Conservation (phyloP, 1,284 basidiomycete genomes). For the Abortiporus biennis region DNA sequence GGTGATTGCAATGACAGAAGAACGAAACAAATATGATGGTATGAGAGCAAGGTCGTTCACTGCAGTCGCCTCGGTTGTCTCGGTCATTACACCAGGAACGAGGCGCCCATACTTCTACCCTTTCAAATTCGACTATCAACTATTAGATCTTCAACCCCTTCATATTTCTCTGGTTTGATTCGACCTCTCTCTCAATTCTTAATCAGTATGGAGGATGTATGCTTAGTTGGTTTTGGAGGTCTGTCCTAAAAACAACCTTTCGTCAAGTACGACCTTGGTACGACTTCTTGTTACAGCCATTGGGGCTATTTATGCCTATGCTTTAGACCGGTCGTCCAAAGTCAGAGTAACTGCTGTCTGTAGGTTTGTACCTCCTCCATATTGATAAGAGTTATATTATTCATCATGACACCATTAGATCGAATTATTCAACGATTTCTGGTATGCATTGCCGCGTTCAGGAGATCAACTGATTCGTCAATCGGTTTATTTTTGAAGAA, state of each 20-base stretch:
- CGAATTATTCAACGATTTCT: constrained; percentile 24
- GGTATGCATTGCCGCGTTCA: constrained; percentile 13
- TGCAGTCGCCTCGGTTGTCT: too few relatives aligned
- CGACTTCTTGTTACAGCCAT: constrained; percentile 18
- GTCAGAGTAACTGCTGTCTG: constrained; percentile 28
- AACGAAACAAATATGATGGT: neutral
- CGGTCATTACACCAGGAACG: too few relatives aligned
- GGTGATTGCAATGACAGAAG: too few relatives aligned
- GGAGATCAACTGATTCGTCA: neutral
- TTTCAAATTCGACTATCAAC: too few relatives aligned
- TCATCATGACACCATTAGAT: constrained; percentile 15
- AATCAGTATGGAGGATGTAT: constrained; percentile 3
- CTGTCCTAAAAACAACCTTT: neutral
- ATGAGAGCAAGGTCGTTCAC: neutral
- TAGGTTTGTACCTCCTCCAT: constrained; percentile 16
- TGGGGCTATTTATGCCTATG: constrained; percentile 27
- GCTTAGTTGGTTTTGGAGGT: constrained; percentile 14
- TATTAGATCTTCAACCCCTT: too few relatives aligned
- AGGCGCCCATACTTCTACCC: too few relatives aligned
- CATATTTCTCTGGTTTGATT: too few relatives aligned
- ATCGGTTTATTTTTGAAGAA: constrained; percentile 15
- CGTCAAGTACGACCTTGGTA: neutral
- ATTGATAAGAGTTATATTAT: neutral
- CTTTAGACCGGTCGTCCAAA: constrained; percentile 20
- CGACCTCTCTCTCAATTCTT: too few relatives aligned